Evolutionary conservation across 2,329 filamentous ascomycete genomes (phyloP), one percentile per base, ranked within the genome.

Genomic region (Fusarium illudens): DNA sequence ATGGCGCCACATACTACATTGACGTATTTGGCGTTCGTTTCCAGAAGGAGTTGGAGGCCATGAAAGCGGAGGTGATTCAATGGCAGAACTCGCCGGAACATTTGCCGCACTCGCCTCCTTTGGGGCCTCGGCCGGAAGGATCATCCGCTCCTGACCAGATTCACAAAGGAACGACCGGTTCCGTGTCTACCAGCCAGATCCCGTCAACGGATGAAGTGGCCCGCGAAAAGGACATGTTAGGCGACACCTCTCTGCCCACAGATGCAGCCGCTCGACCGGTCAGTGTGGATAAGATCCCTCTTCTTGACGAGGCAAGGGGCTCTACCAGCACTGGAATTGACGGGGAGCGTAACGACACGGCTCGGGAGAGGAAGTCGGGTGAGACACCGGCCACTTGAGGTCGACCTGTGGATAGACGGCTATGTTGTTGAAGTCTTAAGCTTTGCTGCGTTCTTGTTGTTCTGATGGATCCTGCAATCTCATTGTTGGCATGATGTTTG

Each of bases 21-120:
- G 96, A 99, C 73, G 93, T 98, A 2, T 99, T 98, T 77, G 96
- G 96, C 56, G 97, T 92, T 74, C 89, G 94, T 3, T 98, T 99
- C 84, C 93, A 99, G 83, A 97, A 95, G 76, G 96, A 99, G 79
- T 84, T 99, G 12, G 94, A 99, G 77, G 87, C 90, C 54, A 87
- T 99, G 81, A 94, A 92, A 80, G 88, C 88, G 58, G 96, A 99
- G 75, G 94, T 99, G 9, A 87, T 90, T 46, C 95, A 93, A 77
- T 96, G 93, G 93, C 94, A 97, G 78, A 84, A 83, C 64, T 85
- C 81, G 30, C 84, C 87, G 2, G 86, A 88, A 15, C 71, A 83
- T 11, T 71, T 76, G 54, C 72, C 78, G 4, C 78, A 77, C 19
- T 80, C 79, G 3, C 79, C 79, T 11, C 62, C 74, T 15, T 68